Conservation (phyloP, 1,284 basidiomycete genomes). For the Coriolopsis trogii region DNA sequence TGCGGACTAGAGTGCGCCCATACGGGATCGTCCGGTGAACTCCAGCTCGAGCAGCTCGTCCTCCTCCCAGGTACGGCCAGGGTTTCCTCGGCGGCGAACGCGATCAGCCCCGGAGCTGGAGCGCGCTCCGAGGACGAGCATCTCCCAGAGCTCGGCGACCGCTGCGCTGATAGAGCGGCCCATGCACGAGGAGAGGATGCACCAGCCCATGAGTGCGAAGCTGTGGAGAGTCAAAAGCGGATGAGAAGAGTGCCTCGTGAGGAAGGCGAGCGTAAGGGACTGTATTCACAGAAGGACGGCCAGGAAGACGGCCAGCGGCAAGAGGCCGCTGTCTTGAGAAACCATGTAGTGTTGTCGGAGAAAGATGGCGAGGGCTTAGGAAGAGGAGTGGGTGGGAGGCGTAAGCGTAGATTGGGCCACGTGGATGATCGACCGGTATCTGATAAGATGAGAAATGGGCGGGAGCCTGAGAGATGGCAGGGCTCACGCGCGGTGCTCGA, state of each 20-base stretch:
- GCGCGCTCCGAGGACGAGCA: conserved; percentile 32
- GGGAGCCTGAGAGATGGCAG: conserved; percentile 2
- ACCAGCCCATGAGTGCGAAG: conserved; percentile 57
- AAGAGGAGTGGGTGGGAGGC: neutral
- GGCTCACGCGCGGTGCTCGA: neutral
- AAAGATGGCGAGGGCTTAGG: no score
- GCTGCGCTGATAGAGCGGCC: conserved; percentile 50
- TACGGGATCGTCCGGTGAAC: conserved; percentile 37
- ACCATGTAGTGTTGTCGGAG: no score
- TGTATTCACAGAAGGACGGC: conserved; percentile 47
- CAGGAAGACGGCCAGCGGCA: conserved; percentile 38
- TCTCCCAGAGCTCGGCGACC: conserved; percentile 50
- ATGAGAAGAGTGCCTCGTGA: conserved; percentile 11
- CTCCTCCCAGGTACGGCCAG: conserved; percentile 35
- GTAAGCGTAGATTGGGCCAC: conserved; percentile 11
- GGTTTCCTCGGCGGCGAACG: conserved; percentile 33
- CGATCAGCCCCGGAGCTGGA: conserved; percentile 33
- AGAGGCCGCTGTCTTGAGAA: conserved; percentile 21
- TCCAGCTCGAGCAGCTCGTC: conserved; percentile 68
- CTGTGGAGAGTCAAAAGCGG: conserved; percentile 35
- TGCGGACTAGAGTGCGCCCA: neutral
- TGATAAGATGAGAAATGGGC: conserved; percentile 24
- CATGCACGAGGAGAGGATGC: conserved; percentile 66
- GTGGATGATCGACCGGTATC: conserved; percentile 18
- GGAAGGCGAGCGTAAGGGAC: neutral